Evolutionary conservation across 1,284 basidiomycete species (phyloP), one percentile per base, ranked within the genome.

Genomic region (Cyathus olla): DNA sequence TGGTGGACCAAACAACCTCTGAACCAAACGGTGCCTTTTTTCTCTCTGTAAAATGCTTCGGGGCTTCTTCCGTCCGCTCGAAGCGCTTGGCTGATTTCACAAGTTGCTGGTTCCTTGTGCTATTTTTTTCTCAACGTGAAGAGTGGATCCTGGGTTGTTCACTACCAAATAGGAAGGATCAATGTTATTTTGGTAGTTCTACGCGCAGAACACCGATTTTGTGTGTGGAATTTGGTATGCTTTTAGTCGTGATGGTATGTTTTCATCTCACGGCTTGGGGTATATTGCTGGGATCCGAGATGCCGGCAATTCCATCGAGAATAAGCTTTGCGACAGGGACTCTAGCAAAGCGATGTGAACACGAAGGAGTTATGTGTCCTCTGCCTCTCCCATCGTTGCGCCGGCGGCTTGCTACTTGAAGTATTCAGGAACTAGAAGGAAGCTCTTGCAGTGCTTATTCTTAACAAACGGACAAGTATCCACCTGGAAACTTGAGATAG

Each of bases 261-360:
- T 44, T 57, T 71, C 19, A 53, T 55, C n/a, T 77, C 69, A 66
- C 84, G 48, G 72, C 65, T 58, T 81, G 21, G 15, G 39, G 39
- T 15, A 17, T 21, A 17, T 15, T 15, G 21, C 21, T 21, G 39
- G 21, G 21, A 42, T 3, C 21, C 17, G 15, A 17, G 39, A 4
- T 42, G 15, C 39, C 21, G 39, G 21, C 39, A 15, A 42, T 42
- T 42, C n/a, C n/a, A n/a, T n/a, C n/a, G n/a, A n/a, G n/a, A n/a
- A n/a, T n/a, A n/a, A n/a, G n/a, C n/a, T n/a, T n/a, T n/a, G n/a
- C n/a, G n/a, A n/a, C n/a, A n/a, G n/a, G n/a, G n/a, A n/a, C n/a
- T n/a, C n/a, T n/a, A n/a, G n/a, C n/a, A n/a, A n/a, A n/a, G n/a
- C n/a, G n/a, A n/a, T n/a, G n/a, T n/a, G n/a, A n/a, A n/a, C n/a